These are phyloP conservation scores for Sporopachydermia lactativora DNA, from an alignment of 805 yeast species.

Conservation along the genomic window DNA sequence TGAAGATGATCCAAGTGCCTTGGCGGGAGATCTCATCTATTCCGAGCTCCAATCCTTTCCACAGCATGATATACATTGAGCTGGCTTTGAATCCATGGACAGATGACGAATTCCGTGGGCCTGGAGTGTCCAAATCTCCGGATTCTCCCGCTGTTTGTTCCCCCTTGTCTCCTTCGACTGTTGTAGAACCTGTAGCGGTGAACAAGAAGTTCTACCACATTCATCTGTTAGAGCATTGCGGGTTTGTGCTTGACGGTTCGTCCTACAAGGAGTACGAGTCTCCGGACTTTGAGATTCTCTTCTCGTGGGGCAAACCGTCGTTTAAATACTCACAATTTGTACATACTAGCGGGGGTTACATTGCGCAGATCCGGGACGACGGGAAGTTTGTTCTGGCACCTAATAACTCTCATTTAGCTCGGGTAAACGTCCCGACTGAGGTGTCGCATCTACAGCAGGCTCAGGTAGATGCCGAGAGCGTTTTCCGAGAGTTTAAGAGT, in stretches of 20 bases:
- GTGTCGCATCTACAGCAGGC: slow-evolving; percentile 2
- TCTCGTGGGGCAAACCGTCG: slow-evolving; percentile 85
- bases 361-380: slow-evolving; percentile 71
- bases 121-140: slow-evolving; percentile 13
- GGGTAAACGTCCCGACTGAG: slow-evolving; percentile 39
- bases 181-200: neutral
- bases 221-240: slow-evolving; percentile 51
- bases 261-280: slow-evolving; percentile 47
- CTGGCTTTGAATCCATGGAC: slow-evolving; percentile 62
- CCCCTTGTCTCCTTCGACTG: slow-evolving; percentile 2
- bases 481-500: slow-evolving; percentile 55
- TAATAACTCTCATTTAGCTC: slow-evolving; percentile 67
- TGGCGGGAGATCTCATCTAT: slow-evolving; percentile 74
- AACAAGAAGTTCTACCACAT: slow-evolving; percentile 63
- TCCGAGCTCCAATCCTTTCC: slow-evolving; percentile 73
- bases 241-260: slow-evolving; percentile 71
- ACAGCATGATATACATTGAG: slow-evolving; percentile 60
- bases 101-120: slow-evolving; percentile 35
- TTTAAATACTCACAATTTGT: slow-evolving; percentile 81
- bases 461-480: slow-evolving; percentile 15
- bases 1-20: slow-evolving; percentile 75
- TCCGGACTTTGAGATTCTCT: slow-evolving; percentile 45
- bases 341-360: slow-evolving; percentile 78
- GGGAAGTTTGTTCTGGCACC: slow-evolving; percentile 78
- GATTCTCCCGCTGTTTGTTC: slow-evolving; percentile 7